phyloP scores from a whole-genome alignment of 257 asterid genomes.

The Solanum chiquidenum region DNA sequence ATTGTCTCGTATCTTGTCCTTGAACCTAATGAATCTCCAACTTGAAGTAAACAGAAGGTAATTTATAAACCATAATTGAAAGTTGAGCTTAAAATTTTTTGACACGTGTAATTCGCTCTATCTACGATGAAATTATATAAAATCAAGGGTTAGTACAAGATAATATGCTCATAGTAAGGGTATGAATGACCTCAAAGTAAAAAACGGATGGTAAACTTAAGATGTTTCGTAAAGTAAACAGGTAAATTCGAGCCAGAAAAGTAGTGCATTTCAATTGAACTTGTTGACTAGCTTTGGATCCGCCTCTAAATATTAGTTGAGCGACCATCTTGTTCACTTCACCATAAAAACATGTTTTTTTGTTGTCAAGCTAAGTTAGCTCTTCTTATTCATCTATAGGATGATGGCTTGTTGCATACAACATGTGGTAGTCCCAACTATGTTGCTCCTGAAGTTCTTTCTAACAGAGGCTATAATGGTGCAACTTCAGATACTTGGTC shows the following conservation, averaged over 20 bases:
- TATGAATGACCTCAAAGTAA: neutral
- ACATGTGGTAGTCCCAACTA: conserved; percentile 99
- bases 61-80: neutral
- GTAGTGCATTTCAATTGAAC: neutral
- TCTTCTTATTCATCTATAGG: conserved; percentile 31
- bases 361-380: neutral
- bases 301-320: neutral
- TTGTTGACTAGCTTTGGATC: neutral
- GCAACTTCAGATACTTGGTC: conserved; percentile 96
- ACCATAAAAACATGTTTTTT: neutral
- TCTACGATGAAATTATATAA: neutral
- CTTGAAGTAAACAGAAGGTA: neutral
- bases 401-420: conserved; percentile 88
- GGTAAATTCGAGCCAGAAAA: neutral
- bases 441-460: conserved; percentile 93
- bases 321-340: neutral
- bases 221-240: neutral
- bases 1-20: neutral
- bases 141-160: neutral
- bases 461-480: conserved; percentile 86
- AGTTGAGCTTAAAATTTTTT: neutral
- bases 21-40: neutral
- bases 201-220: neutral
- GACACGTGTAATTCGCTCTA: neutral
- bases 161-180: neutral